Base-by-base conservation (phyloP, 169 alveolate genomes). In the Cryptosporidium sp. region DNA sequence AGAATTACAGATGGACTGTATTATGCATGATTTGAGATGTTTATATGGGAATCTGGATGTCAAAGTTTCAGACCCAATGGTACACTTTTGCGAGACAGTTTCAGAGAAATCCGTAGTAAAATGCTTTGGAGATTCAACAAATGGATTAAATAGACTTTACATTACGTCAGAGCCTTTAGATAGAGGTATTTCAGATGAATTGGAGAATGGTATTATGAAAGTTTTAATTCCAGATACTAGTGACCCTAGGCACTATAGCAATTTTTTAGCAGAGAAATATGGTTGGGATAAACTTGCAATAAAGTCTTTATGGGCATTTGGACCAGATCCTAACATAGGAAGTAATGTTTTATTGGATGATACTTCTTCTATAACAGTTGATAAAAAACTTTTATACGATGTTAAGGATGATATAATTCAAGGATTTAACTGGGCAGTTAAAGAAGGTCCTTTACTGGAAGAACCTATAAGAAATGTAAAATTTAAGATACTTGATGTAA, bases 401-500 rank as follows among this genome's bases (percentile, higher is more conserved):
- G 92, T 97, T 50, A 95, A 94, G 91, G 95, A 95, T 51, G 93
- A 94, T 50, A 93, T 97, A 2, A 95, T 97, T 51, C 99, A 98
- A 93, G 99, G 99, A 51, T 99, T 99, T 91, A 96, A 97, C 85
- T 99, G 99, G 99, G 99, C 99, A 18, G 94, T 98, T n/a, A 97
- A 96, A 92, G 99, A 98, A 91, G 99, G 99, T 0, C 99, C 99
- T 31, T 94, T 99, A 68, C 96, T 98, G 35, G 99, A 99, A 92
- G 99, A 97, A 55, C 97, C 98, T 1, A 94, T 95, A 67, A 94
- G 97, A 84, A 95, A 95, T 85, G 97, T 95, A 35, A 97, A 97
- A 86, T 96, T 97, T 80, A 95, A 95, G 93, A 93, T 97, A 62
- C 89, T 96, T 52, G 97, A 95, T 48, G 97, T 96, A 9, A 94